These are phyloP conservation scores for Halophytophthora polymorphica DNA, from an alignment of 352 stramenopile species.

Conservation along the genomic window DNA sequence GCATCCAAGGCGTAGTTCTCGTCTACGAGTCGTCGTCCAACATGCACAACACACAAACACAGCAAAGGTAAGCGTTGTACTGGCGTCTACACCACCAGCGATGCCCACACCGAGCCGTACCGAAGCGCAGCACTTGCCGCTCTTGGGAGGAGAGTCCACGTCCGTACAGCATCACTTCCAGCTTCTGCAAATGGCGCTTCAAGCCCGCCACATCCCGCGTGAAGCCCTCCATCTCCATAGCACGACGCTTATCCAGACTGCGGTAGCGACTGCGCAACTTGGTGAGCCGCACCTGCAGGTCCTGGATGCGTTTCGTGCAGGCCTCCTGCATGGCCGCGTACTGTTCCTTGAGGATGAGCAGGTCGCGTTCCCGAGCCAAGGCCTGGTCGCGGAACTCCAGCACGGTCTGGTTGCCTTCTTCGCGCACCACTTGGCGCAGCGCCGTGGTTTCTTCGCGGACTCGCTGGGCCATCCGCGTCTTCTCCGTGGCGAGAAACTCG, in stretches of 20 bases:
- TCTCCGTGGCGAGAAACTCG: constrained; percentile 36
- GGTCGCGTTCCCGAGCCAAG: constrained; percentile 54
- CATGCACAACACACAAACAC: background rate
- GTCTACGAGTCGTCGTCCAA: constrained; percentile 25
- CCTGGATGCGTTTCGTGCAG: constrained; percentile 63
- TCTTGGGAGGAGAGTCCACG: constrained; percentile 41
- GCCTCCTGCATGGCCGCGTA: constrained; percentile 72
- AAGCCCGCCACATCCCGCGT: constrained; percentile 57
- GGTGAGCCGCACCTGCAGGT: constrained; percentile 63
- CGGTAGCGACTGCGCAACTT: constrained; percentile 59
- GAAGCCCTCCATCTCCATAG: constrained; percentile 86
- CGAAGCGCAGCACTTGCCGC: constrained; percentile 39
- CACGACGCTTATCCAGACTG: constrained; percentile 57
- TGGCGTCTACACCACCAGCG: background rate
- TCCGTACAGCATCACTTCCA: constrained; percentile 72
- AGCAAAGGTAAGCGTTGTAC: constrained; percentile 3
- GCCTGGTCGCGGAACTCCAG: constrained; percentile 58
- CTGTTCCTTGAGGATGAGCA: constrained; percentile 74
- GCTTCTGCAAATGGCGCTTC: constrained; percentile 65
- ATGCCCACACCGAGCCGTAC: constrained; percentile 13
- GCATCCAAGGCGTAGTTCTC: constrained; percentile 52
- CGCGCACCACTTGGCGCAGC: constrained; percentile 39
- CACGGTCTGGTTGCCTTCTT: constrained; percentile 55
- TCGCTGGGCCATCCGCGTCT: constrained; percentile 34
- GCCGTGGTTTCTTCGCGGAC: constrained; percentile 44